Evolutionary conservation across 371 early-diverging fungal genomes (phyloP).

Genomic region (Phascolomyces articulosus): DNA sequence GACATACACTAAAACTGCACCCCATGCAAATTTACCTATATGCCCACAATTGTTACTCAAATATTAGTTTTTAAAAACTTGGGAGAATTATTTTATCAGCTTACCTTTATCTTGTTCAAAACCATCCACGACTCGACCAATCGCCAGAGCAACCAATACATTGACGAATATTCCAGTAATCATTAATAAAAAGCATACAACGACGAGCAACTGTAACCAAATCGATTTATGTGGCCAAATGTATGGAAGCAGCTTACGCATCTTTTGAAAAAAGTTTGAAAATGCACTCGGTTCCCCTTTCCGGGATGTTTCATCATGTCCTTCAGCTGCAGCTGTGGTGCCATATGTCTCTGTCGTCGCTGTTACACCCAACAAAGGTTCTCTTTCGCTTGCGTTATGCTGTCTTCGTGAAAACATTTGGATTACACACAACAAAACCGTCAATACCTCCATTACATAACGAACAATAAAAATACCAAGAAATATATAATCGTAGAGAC

Average conservation of each 20-base stretch:
- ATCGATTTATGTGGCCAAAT: constrained; percentile 82
- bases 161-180: constrained; percentile 79
- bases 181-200: constrained; percentile 70
- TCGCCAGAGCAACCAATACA: constrained; percentile 78
- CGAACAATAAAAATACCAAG: constrained; percentile 32
- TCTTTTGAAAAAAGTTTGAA: constrained; percentile 53
- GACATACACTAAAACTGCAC: constrained; percentile 70
- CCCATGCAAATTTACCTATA: constrained; percentile 53
- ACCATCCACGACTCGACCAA: constrained; percentile 77
- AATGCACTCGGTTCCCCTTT: constrained; percentile 20
- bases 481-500: constrained; percentile 29
- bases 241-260: constrained; percentile 76
- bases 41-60: too few relatives aligned
- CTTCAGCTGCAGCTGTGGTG: constrained; percentile 4
- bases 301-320: constrained; percentile 1
- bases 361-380: constrained; percentile 11
- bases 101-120: constrained; percentile 40
- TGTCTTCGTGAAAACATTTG: constrained; percentile 29
- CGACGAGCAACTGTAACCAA: constrained; percentile 69
- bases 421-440: constrained; percentile 21
- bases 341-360: constrained; percentile 18
- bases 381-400: constrained; percentile 8
- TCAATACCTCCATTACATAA: constrained; percentile 27
- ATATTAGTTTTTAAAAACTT: too few relatives aligned
- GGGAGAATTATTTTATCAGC: not conserved